phyloP scores from a whole-genome alignment of 192 early-diverging fungal species.

The Entomortierella lignicola region DNA sequence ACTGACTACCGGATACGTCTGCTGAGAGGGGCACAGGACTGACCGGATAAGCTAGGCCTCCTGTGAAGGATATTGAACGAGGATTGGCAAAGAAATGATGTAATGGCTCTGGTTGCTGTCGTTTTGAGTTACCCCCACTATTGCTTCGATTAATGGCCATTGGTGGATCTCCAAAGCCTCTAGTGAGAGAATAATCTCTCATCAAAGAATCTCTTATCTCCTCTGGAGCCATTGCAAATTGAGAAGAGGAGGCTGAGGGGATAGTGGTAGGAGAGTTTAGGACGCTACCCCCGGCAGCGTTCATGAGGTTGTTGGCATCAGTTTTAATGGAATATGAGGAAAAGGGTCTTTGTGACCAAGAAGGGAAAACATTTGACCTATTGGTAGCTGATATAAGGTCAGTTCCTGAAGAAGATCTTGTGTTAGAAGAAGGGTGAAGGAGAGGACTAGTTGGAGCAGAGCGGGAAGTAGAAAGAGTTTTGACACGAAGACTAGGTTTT shows the following conservation, averaged over 20 bases:
- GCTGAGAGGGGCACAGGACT: no score
- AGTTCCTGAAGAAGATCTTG: conserved; percentile 2
- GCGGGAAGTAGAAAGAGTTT: not conserved
- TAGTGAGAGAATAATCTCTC: no score
- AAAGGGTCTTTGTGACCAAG: conserved; percentile 6
- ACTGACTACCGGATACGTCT: no score
- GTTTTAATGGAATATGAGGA: conserved; percentile 14
- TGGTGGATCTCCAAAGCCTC: not conserved
- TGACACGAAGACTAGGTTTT: not conserved
- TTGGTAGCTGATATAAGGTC: not conserved
- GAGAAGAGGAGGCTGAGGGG: not conserved
- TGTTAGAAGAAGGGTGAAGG: not conserved
- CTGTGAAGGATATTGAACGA: conserved; percentile 18
- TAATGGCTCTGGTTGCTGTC: not conserved
- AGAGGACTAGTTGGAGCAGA: conserved; percentile 21
- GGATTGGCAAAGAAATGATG: conserved; percentile 4
- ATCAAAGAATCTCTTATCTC: not conserved
- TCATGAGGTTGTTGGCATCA: conserved; percentile 1
- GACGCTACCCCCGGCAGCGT: not conserved
- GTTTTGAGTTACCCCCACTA: not conserved
- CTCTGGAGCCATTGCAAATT: not conserved
- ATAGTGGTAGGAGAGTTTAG: conserved; percentile 6
- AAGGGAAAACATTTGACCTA: not conserved
- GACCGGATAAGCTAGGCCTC: no score
- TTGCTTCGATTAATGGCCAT: not conserved